A percentile compares a stretch with the other conserved stretches of the same genome.
phyloP scores from a whole-genome alignment of 2,329 filamentous ascomycete species.

The Diaporthe aspalathi region DNA sequence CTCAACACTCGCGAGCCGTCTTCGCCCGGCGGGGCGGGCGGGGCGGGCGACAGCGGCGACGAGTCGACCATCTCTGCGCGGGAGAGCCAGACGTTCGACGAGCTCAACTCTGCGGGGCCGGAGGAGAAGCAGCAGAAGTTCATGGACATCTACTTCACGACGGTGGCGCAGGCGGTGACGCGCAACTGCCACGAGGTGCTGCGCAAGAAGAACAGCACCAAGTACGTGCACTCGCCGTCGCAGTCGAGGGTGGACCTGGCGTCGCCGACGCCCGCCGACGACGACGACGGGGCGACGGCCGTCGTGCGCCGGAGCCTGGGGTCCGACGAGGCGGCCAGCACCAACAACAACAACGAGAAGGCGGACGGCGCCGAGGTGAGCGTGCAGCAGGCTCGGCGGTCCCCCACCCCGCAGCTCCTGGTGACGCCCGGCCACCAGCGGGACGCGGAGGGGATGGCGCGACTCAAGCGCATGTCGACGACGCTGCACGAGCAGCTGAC shows the following conservation, averaged over 20 bases:
- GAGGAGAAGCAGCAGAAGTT: slow-evolving; percentile 62
- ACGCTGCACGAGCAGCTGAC: slow-evolving; percentile 40
- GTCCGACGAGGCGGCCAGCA: not conserved
- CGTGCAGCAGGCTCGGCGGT: slow-evolving; percentile 14
- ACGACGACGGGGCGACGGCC: slow-evolving; percentile 35
- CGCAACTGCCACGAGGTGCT: slow-evolving; percentile 47
- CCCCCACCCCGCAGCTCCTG: slow-evolving; percentile 31
- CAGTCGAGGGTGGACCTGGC: slow-evolving; percentile 38
- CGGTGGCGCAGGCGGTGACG: slow-evolving; percentile 56
- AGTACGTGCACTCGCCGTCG: slow-evolving; percentile 42
- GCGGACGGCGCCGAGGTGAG: not conserved
- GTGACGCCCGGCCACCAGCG: not conserved
- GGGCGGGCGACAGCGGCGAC: slow-evolving; percentile 32
- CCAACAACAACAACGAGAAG: slow-evolving; percentile 2
- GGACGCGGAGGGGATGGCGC: slow-evolving; percentile 20
- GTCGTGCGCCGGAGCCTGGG: not conserved
- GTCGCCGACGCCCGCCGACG: slow-evolving; percentile 39
- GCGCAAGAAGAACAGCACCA: slow-evolving; percentile 42
- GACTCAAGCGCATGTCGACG: slow-evolving; percentile 29
- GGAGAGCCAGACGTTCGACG: slow-evolving; percentile 51
- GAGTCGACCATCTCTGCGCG: slow-evolving; percentile 20
- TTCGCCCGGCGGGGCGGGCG: slow-evolving; percentile 29
- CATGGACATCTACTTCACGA: slow-evolving; percentile 64
- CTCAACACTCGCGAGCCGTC: slow-evolving; percentile 51
- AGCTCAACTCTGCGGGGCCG: slow-evolving; percentile 59